phyloP scores from a whole-genome alignment of 257 asterid species.

The Haberlea rhodopensis region DNA sequence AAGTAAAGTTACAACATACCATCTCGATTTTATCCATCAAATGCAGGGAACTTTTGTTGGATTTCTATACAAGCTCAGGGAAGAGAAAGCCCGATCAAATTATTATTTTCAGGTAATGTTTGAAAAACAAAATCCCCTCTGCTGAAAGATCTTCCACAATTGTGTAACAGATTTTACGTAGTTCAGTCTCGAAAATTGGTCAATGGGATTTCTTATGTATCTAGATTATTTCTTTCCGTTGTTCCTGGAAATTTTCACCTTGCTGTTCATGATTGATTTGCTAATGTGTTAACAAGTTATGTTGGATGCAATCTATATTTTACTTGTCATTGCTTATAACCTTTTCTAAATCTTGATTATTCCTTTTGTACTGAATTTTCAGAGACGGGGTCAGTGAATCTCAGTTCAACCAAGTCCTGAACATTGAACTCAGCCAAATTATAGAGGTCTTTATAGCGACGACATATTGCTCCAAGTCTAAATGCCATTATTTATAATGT shows the following conservation, averaged over 20 bases:
- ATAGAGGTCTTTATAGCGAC: constrained; percentile 37
- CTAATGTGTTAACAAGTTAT: background rate
- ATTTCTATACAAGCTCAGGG: constrained; percentile 43
- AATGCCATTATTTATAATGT: background rate
- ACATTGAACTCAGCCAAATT: constrained; percentile 64
- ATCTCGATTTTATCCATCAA: constrained; percentile 2
- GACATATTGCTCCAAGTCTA: background rate
- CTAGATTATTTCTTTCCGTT: background rate
- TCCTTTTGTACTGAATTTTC: background rate
- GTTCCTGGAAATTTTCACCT: background rate
- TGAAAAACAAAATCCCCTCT: background rate
- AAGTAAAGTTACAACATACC: background rate
- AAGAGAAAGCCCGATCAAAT: constrained; percentile 50
- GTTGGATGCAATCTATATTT: background rate
- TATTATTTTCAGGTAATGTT: constrained; percentile 61
- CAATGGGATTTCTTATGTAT: background rate
- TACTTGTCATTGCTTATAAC: background rate
- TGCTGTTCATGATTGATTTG: background rate
- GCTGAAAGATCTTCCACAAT: background rate
- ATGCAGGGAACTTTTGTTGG: constrained; percentile 54
- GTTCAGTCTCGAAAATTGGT: background rate
- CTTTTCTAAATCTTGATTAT: background rate
- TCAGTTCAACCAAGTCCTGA: constrained; percentile 70
- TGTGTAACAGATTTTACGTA: background rate
- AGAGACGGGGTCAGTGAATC: constrained; percentile 84